Evolutionary conservation across 176 grass and related monocot species (phyloP).

Genomic region (Oryza longistaminata): DNA sequence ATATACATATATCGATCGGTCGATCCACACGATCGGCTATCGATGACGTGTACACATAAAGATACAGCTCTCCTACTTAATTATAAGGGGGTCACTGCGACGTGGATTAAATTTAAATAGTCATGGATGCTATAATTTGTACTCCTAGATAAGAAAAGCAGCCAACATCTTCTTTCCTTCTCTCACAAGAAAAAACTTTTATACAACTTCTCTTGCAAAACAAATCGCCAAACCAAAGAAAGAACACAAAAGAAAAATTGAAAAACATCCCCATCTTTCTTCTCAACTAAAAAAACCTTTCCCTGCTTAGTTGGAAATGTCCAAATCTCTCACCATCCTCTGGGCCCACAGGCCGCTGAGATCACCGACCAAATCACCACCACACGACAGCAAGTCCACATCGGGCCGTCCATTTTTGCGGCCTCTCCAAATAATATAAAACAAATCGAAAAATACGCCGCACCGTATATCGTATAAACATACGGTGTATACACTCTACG

Average conservation of each 20-base stretch:
- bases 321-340: background rate
- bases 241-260: background rate
- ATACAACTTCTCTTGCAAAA: conserved; percentile 4
- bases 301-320: background rate
- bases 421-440: background rate
- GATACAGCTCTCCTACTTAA: background rate
- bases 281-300: background rate
- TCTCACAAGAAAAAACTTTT: background rate
- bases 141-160: background rate
- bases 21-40: background rate
- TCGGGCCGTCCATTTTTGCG: conserved; percentile 5
- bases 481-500: conserved; percentile 1
- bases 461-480: background rate
- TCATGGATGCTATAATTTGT: background rate
- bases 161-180: background rate
- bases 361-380: conserved; percentile 12
- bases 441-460: conserved; percentile 1
- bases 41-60: background rate
- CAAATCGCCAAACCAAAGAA: background rate
- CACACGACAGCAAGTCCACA: background rate
- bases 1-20: too few relatives aligned
- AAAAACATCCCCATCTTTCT: too few relatives aligned
- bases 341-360: background rate
- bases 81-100: background rate
- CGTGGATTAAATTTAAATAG: background rate